Percentiles rank a stretch among this genome's conserved stretches.
These are phyloP conservation scores for Metahyphopichia silvanorum DNA, from an alignment of 805 yeast genomes.

Conservation along the genomic window DNA sequence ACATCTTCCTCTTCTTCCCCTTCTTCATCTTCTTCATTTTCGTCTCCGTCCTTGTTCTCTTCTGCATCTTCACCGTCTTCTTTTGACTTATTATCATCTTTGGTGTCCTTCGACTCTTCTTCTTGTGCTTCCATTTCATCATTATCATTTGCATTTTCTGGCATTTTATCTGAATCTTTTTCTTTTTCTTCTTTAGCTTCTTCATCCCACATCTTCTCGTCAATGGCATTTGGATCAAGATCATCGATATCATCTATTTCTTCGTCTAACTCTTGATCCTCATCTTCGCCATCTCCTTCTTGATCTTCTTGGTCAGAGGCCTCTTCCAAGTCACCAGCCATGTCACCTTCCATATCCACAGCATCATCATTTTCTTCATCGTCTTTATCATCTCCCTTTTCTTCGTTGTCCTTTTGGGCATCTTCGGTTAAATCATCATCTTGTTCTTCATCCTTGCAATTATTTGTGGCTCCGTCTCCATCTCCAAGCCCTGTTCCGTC, in stretches of 20 bases:
- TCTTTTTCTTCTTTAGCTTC: conserved; percentile 79
- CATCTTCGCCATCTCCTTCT: conserved; percentile 49
- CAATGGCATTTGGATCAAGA: conserved; percentile 90
- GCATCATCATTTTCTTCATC: conserved; percentile 81
- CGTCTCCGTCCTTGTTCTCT: conserved; percentile 30
- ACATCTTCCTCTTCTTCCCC: conserved; percentile 63
- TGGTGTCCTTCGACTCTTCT: too few species aligned
- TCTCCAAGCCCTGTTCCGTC: conserved; percentile 94
- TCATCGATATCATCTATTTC: conserved; percentile 88
- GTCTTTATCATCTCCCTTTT: conserved; percentile 56
- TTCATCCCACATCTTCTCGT: conserved; percentile 98
- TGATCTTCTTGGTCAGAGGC: conserved; percentile 65
- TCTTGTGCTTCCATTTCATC: conserved; percentile 50
- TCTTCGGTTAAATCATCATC: conserved; percentile 86
- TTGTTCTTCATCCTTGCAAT: conserved; percentile 82
- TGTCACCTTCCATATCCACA: conserved; percentile 91
- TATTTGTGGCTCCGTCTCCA: conserved; percentile 81
- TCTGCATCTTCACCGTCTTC: conserved; percentile 34
- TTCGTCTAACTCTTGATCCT: conserved; percentile 68
- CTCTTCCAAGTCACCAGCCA: conserved; percentile 92
- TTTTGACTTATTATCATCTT: conserved; percentile 26
- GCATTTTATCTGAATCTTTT: conserved; percentile 72
- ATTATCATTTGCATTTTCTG: conserved; percentile 51
- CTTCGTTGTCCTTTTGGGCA: conserved; percentile 71
- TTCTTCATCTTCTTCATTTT: conserved; percentile 43